Conservation (phyloP, 345 rosid genomes). For the Arabis alpina region DNA sequence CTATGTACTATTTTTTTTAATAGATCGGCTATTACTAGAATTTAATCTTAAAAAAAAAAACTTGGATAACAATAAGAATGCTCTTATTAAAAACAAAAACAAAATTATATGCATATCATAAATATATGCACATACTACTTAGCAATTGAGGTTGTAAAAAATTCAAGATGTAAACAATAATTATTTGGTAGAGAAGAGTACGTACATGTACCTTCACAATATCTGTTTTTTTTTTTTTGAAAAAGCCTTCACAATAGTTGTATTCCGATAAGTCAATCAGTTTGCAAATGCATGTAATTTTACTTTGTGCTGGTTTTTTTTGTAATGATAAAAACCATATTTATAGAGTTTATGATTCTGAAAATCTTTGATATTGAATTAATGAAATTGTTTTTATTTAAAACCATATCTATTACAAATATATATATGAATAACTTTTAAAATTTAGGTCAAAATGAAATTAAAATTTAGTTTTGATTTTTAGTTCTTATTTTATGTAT, state of each 20-base stretch:
- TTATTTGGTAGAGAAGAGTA: neutral
- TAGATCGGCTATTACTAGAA: too few species aligned
- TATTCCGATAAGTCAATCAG: neutral
- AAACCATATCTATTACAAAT: neutral
- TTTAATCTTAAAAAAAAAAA: too few species aligned
- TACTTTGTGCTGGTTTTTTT: neutral
- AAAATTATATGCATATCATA: too few species aligned
- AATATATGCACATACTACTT: too few species aligned
- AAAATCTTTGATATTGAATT: neutral
- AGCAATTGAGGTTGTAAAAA: too few species aligned
- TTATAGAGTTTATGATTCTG: conserved; percentile 2
- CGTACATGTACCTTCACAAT: conserved; percentile 23
- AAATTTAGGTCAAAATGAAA: too few species aligned
- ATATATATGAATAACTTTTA: too few species aligned
- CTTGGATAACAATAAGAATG: too few species aligned
- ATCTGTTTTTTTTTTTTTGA: too few species aligned
- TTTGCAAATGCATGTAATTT: neutral
- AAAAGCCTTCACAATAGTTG: conserved; percentile 14
- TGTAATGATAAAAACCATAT: neutral
- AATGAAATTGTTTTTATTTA: neutral
- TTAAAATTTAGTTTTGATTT: neutral
- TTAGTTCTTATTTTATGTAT: neutral
- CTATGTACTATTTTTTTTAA: too few species aligned
- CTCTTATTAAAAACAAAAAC: too few species aligned
- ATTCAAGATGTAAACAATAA: too few species aligned